Evolutionary conservation across 176 grass and related monocot genomes (phyloP).

Genomic region (Puya raimondii): DNA sequence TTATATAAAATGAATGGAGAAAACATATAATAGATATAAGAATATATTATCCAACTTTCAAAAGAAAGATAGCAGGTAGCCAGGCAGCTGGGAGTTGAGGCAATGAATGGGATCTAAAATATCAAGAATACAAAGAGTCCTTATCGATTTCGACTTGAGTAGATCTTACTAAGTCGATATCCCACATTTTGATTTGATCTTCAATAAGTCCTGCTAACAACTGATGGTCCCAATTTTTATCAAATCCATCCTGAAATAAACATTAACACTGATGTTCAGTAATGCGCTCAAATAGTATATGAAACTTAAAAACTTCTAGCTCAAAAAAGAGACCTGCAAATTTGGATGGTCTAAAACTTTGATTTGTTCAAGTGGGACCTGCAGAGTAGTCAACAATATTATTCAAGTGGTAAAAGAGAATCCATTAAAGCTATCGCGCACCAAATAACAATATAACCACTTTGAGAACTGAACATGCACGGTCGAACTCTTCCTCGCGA

Average conservation of each 20-base stretch:
- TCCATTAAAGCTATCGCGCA: constrained; percentile 1
- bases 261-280: neutral
- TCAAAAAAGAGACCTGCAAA: constrained; percentile 47
- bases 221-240: constrained; percentile 63
- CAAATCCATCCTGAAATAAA: constrained; percentile 68
- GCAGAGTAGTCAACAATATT: constrained; percentile 1
- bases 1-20: neutral
- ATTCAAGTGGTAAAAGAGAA: constrained; percentile 3
- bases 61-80: constrained; percentile 5
- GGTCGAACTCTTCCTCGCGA: constrained; percentile 63
- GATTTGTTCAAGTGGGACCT: constrained; percentile 67
- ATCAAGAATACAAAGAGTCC: neutral
- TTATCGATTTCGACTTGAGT: constrained; percentile 9
- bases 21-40: too few species aligned
- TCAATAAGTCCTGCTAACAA: constrained; percentile 49
- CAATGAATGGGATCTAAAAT: constrained; percentile 3
- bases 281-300: neutral
- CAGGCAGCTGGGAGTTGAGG: constrained; percentile 7
- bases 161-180: constrained; percentile 60
- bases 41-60: neutral
- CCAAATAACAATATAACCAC: constrained; percentile 14
- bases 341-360: constrained; percentile 60
- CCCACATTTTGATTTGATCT: constrained; percentile 39
- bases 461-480: constrained; percentile 48
- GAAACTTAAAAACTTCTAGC: neutral